Conservation (phyloP, 148 eudicot species). For the Persicaria tinctoria region DNA sequence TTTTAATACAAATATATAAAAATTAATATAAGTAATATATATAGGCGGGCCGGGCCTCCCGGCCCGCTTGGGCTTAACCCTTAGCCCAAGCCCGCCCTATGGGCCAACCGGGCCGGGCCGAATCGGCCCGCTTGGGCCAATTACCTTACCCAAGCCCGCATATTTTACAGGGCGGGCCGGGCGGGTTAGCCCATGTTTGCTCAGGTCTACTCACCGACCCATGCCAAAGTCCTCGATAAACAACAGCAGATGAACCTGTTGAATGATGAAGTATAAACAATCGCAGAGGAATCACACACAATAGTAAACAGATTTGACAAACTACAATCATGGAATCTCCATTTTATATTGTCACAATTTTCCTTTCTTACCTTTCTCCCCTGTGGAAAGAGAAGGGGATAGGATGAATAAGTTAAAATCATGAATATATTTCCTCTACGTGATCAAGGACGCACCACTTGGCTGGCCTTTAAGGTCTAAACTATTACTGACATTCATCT, state of each 20-base stretch:
- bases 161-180: too few relatives aligned
- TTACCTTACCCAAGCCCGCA: too few relatives aligned
- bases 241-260: slow-evolving; percentile 75
- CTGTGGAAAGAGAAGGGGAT: neutral
- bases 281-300: neutral
- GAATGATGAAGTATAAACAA: neutral
- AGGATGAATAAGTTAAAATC: neutral
- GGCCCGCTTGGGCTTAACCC: too few relatives aligned
- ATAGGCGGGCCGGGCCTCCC: too few relatives aligned
- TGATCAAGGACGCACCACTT: neutral
- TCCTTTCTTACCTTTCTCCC: neutral
- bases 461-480: neutral
- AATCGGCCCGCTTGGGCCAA: too few relatives aligned
- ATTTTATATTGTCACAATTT: neutral
- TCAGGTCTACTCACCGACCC: slow-evolving; percentile 81
- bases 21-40: too few relatives aligned
- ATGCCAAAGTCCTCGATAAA: slow-evolving; percentile 79
- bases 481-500: neutral
- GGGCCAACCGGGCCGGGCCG: too few relatives aligned
- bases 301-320: neutral
- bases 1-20: too few relatives aligned
- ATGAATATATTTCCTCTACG: neutral
- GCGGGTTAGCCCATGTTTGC: too few relatives aligned
- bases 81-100: too few relatives aligned
- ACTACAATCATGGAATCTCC: neutral